Conservation (phyloP, 176 grass and related monocot genomes). For the Cymbopogon citratus region DNA sequence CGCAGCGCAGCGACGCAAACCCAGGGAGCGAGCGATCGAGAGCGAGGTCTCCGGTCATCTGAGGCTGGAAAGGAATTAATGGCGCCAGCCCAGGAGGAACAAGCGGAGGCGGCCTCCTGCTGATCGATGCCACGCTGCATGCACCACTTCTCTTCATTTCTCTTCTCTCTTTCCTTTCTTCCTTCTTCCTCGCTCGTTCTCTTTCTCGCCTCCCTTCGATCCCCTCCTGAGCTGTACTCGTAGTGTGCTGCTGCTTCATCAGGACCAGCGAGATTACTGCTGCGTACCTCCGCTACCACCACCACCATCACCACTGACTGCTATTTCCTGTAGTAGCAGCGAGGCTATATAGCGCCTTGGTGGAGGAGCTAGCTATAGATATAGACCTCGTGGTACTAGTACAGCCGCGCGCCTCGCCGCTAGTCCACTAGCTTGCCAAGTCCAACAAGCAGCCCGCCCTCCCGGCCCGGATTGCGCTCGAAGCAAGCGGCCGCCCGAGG, state of each 20-base stretch:
- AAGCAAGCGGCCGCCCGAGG: neutral
- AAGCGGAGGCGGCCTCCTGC: neutral
- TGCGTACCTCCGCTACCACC: conserved; percentile 9
- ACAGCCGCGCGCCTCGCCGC: neutral
- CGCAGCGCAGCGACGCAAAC: neutral
- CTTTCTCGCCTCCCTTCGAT: neutral
- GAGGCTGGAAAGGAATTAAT: conserved; percentile 15
- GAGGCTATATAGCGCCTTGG: conserved; percentile 36
- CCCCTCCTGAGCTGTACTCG: neutral
- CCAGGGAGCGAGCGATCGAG: neutral
- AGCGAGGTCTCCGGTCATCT: conserved; percentile 5
- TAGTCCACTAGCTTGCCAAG: neutral
- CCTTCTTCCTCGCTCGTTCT: too few species aligned
- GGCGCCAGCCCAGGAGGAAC: conserved; percentile 14
- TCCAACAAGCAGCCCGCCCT: neutral
- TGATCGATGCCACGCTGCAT: neutral
- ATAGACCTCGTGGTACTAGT: neutral
- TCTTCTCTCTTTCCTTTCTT: too few species aligned
- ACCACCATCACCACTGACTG: neutral
- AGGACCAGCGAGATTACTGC: conserved; percentile 36
- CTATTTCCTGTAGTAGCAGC: neutral
- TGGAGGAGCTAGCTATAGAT: neutral
- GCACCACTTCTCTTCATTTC: neutral
- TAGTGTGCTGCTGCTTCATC: conserved; percentile 17
- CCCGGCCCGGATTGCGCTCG: neutral